Percentiles rank a stretch among this genome's conserved stretches.
Conservation (phyloP, 495 filamentous ascomycete species). For the Xylaria telfairii region DNA sequence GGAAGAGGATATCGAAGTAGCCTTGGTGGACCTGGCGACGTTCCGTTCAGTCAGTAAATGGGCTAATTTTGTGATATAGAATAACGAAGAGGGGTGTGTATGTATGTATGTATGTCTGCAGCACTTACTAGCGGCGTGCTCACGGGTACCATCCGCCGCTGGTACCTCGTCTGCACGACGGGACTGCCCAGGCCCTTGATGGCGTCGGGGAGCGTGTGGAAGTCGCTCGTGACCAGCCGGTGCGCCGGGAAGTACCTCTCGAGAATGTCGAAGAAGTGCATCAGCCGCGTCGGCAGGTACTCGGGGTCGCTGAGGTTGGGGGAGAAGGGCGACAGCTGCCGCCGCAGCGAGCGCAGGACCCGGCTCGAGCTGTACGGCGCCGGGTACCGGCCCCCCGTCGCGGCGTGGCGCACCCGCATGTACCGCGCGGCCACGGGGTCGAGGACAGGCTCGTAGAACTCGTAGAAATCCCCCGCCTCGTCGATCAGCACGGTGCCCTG, state of each 20-base stretch:
- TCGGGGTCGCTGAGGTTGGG: conserved; percentile 78
- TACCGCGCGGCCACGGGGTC: conserved; percentile 86
- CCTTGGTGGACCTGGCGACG: conserved; percentile 88
- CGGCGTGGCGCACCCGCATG: conserved; percentile 74
- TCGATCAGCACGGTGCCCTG: conserved; percentile 91
- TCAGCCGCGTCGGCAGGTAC: conserved; percentile 90
- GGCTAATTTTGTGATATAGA: too few relatives aligned
- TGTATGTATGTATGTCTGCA: not conserved
- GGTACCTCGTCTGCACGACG: conserved; percentile 93
- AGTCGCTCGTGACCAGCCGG: conserved; percentile 87
- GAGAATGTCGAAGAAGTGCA: conserved; percentile 95
- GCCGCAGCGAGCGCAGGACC: conserved; percentile 63
- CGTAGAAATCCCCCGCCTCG: conserved; percentile 84
- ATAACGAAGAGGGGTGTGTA: not conserved
- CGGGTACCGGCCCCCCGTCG: conserved; percentile 55
- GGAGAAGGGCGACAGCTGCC: conserved; percentile 69
- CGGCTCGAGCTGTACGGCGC: conserved; percentile 60
- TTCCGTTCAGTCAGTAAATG: not conserved
- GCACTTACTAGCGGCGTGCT: conserved; percentile 87
- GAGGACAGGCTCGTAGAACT: conserved; percentile 80
- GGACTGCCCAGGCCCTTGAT: conserved; percentile 85
- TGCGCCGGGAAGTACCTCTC: conserved; percentile 86
- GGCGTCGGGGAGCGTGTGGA: conserved; percentile 81
- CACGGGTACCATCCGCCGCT: conserved; percentile 85
- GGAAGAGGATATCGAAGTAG: conserved; percentile 98